phyloP scores from a whole-genome alignment of 805 yeast genomes.

The Candida quercuum region DNA sequence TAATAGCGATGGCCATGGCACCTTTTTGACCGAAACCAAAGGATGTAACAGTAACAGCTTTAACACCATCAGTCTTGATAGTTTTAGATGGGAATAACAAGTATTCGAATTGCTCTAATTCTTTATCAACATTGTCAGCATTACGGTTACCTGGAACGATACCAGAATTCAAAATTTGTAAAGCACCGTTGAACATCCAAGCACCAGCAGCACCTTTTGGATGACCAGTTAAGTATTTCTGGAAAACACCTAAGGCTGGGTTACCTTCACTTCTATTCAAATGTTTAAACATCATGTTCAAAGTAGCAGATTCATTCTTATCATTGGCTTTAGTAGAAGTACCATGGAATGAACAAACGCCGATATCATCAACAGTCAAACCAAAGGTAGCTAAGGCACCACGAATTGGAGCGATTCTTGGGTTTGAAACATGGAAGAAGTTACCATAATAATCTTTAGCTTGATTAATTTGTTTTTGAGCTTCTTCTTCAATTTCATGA shows the following conservation, averaged over 20 bases:
- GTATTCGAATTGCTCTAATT: slow-evolving; percentile 77
- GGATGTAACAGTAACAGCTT: slow-evolving; percentile 95
- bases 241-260: slow-evolving; percentile 97
- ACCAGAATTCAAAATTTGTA: slow-evolving; percentile 89
- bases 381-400: slow-evolving; percentile 95
- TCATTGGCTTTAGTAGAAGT: slow-evolving; percentile 98
- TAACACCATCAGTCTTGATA: slow-evolving; percentile 92
- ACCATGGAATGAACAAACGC: slow-evolving; percentile 98
- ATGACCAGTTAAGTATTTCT: slow-evolving; percentile 98
- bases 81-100: slow-evolving; percentile 93
- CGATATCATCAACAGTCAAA: slow-evolving; percentile 89
- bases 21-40: slow-evolving; percentile 99
- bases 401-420: slow-evolving; percentile 93
- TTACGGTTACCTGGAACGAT: slow-evolving; percentile 98
- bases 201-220: slow-evolving; percentile 99
- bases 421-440: slow-evolving; percentile 84
- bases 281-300: slow-evolving; percentile 89
- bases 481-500: slow-evolving; percentile 82
- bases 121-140: slow-evolving; percentile 91
- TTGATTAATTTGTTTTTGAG: slow-evolving; percentile 74
- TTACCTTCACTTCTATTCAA: slow-evolving; percentile 97
- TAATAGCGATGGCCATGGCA: slow-evolving; percentile 88
- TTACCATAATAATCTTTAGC: slow-evolving; percentile 96
- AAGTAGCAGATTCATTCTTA: slow-evolving; percentile 92
- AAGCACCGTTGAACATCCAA: slow-evolving; percentile 99